Base-by-base conservation (phyloP, 306 rosid genomes). In the Fragaria iinumae region DNA sequence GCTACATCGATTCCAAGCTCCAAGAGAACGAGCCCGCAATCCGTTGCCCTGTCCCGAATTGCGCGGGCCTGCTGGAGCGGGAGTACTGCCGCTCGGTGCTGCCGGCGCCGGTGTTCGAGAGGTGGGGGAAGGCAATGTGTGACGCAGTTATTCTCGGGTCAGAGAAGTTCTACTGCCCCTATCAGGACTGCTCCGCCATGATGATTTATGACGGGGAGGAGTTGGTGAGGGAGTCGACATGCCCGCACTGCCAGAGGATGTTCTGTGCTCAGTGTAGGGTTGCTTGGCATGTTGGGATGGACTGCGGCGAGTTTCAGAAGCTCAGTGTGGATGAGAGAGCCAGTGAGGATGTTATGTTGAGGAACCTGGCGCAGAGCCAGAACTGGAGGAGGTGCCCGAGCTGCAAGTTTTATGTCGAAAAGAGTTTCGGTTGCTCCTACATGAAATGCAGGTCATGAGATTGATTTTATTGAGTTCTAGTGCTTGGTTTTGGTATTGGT, bases 321-420 rank as follows among this genome's bases (percentile, higher is more conserved):
- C 18, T 85, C 20, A 43, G 70, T 52, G 77, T 69, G 68, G 74
- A 53, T n/a, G 85, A 82, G 73, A 76, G 59, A 38, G 88, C 74
- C 0, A 87, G 78, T 9, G 80, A 79, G 0, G 96, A 48, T 10
- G 80, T 68, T 72, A 32, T 44, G 72, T 1, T 70, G 71, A 45
- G 39, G 48, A 43, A 76, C 29, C 80, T 91, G 23, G 93, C 89
- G 45, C 41, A 23, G 27, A 8, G 81, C 29, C 36, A 79, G 60
- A 83, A 83, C 20, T 91, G 93, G 96, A 67, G 11, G 57, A 87
- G 81, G 82, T 91, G 93, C 47, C 91, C 96, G 0, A n/a, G 23
- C 0, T 91, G 96, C 63, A 76, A 66, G 1, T 71, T 11, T 63
- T 80, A 8, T 16, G 89, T 89, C 18, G 93, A 89, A 18, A 91